Conservation (phyloP, 2,329 filamentous ascomycete species). For the Neodidymelliopsis sp. region DNA sequence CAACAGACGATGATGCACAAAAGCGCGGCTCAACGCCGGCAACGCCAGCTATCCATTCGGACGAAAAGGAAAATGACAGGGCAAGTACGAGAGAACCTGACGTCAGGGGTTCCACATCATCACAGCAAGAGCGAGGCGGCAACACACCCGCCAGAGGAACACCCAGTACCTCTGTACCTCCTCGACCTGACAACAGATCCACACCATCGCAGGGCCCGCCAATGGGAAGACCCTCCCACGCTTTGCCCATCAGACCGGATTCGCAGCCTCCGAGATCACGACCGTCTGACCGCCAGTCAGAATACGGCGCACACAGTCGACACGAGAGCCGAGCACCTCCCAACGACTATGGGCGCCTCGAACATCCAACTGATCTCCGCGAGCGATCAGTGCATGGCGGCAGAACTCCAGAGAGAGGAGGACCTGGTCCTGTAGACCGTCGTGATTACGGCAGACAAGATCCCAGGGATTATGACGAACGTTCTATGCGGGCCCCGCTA, state of each 20-base stretch:
- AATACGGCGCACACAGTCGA: constrained; percentile 36
- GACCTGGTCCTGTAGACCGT: constrained; percentile 32
- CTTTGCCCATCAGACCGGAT: constrained; percentile 66
- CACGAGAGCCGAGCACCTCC: constrained; percentile 47
- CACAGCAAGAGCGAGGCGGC: constrained; percentile 24
- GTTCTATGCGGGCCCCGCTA: constrained; percentile 42
- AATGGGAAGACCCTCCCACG: constrained; percentile 45
- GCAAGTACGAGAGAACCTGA: constrained; percentile 20
- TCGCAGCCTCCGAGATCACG: constrained; percentile 59
- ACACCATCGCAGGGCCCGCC: constrained; percentile 34
- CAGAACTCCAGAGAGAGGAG: constrained; percentile 49
- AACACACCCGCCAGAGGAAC: constrained; percentile 16
- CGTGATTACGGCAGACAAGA: constrained; percentile 44
- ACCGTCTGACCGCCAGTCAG: constrained; percentile 40
- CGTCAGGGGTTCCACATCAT: constrained; percentile 19
- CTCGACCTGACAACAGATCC: constrained; percentile 44
- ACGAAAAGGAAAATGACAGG: constrained; percentile 32
- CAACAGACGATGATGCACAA: constrained; percentile 23
- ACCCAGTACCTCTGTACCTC: constrained; percentile 30
- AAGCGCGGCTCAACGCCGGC: constrained; percentile 24
- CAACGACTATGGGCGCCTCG: constrained; percentile 54
- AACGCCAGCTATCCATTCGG: constrained; percentile 17
- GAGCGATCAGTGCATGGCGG: constrained; percentile 40
- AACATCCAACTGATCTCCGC: constrained; percentile 52
- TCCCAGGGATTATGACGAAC: constrained; percentile 47